Evolutionary conservation across 257 asterid genomes (phyloP), one percentile per base, ranked within the genome.

Genomic region (Solanum pimpinellifolium): DNA sequence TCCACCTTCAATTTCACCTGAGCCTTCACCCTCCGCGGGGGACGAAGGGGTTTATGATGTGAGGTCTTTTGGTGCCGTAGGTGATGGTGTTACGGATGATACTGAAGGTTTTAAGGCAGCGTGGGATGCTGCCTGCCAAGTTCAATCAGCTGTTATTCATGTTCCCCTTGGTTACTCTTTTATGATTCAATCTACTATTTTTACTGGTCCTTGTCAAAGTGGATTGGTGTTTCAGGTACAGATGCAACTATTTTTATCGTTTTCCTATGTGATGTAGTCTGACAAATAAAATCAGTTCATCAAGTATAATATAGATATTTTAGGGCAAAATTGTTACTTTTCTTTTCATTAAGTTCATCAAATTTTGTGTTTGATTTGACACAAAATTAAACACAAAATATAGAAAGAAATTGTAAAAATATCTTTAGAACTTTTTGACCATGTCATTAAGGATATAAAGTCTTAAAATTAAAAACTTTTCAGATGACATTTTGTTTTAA

Each of bases 71-170:
- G 96, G 96, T 1, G 95, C 90, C 3, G 86, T 89, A 2, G 96
- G 96, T 0, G 92, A 93, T 60, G 95, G 96, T 0, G 56, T 46
- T 47, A 83, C 86, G 0, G 96, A 93, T 75, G 96, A 92, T 33
- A 93, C 96, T 0, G 93, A 89, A 33, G 93, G 95, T 9, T 91
- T 93, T 81, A 92, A 92, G 83, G 35, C 82, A 2, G 94, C 92
- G 11, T 93, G 96, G 96, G 96, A 93, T 39, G 86, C 85, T 41
- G 95, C 95, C 18, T 93, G 96, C 86, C 91, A 86, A 85, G 83
- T 89, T 16, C 89, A 91, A 5, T 74, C 90, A 1, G 91, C 91
- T 11, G 76, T 88, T 46, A 89, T 93, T 11, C 90, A 91, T 6
- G 92, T 90, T 70, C 96, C 96, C 7, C 29, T 41, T 8, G 93